Conservation (phyloP, 257 asterid genomes). For the Ilex asprella region DNA sequence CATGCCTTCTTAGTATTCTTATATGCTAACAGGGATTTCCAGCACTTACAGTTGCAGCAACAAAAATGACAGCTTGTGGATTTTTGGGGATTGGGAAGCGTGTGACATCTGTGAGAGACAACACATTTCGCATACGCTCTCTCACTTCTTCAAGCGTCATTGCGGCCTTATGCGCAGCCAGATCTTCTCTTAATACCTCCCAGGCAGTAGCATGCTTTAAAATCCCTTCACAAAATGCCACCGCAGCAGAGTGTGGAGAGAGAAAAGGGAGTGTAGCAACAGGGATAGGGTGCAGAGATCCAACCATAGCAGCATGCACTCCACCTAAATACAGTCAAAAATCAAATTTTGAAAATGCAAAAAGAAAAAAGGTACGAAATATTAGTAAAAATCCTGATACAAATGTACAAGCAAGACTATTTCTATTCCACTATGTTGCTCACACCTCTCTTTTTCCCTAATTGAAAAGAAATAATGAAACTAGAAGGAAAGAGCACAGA, state of each 20-base stretch:
- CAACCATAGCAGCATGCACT: slow-evolving; percentile 99
- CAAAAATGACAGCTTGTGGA: slow-evolving; percentile 76
- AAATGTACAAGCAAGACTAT: too few species aligned
- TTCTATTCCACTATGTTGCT: too few species aligned
- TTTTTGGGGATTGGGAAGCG: slow-evolving; percentile 86
- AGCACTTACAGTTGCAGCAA: slow-evolving; percentile 83
- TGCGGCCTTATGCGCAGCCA: slow-evolving; percentile 37
- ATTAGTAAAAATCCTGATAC: too few species aligned
- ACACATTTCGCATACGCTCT: slow-evolving; percentile 79
- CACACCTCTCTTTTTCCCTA: too few species aligned
- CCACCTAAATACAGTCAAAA: slow-evolving; percentile 52
- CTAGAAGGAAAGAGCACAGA: too few species aligned
- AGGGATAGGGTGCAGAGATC: slow-evolving; percentile 84
- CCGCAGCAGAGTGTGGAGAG: slow-evolving; percentile 93
- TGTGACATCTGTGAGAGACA: slow-evolving; percentile 90
- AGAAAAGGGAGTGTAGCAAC: slow-evolving; percentile 92
- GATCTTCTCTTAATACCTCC: slow-evolving; percentile 87
- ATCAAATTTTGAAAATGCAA: slow-evolving; percentile 6
- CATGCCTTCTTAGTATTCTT: background rate
- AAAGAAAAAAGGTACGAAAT: background rate
- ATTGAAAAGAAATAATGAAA: too few species aligned
- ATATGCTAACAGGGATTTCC: slow-evolving; percentile 5
- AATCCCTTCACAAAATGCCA: slow-evolving; percentile 92
- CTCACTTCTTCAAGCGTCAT: slow-evolving; percentile 75
- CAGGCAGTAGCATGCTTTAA: slow-evolving; percentile 92